A percentile compares a stretch with the other conserved stretches of the same genome.
Conservation (phyloP, 108 stramenopile species). For the Stephanodiscus triporus region DNA sequence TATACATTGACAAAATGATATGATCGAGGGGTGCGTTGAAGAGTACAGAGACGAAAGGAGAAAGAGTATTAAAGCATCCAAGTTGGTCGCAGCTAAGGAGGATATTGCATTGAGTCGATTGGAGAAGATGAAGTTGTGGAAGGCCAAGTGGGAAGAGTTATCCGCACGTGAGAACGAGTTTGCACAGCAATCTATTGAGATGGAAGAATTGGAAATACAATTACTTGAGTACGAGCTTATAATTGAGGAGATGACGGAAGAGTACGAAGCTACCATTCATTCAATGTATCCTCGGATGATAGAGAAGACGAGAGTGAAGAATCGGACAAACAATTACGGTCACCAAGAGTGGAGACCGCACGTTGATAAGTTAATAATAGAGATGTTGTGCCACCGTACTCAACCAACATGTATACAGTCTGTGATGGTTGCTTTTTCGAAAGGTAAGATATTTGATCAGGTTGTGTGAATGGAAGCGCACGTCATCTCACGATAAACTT, state of each 20-base stretch:
- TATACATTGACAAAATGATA: background rate
- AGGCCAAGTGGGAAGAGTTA: too few species aligned
- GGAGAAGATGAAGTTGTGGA: too few species aligned
- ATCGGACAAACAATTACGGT: background rate
- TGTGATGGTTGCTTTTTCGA: constrained; percentile 2
- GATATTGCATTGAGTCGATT: background rate
- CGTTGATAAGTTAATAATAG: constrained; percentile 24
- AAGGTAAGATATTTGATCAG: too few species aligned
- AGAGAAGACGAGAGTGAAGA: too few species aligned
- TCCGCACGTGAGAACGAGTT: too few species aligned
- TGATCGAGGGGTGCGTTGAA: background rate
- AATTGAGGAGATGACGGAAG: too few species aligned
- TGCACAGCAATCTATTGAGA: too few species aligned
- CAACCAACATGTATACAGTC: constrained; percentile 18
- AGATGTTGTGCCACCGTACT: constrained; percentile 23
- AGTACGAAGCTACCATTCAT: too few species aligned
- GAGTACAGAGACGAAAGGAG: background rate
- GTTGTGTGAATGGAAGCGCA: background rate
- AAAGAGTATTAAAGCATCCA: background rate
- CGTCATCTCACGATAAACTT: background rate
- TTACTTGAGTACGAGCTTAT: too few species aligned
- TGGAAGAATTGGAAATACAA: too few species aligned
- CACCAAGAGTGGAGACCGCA: constrained; percentile 16
- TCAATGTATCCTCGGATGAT: too few species aligned
- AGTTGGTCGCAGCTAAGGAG: background rate